Evolutionary conservation across 164 flowering plant species (phyloP).

Genomic region (Buxus sempervirens): DNA sequence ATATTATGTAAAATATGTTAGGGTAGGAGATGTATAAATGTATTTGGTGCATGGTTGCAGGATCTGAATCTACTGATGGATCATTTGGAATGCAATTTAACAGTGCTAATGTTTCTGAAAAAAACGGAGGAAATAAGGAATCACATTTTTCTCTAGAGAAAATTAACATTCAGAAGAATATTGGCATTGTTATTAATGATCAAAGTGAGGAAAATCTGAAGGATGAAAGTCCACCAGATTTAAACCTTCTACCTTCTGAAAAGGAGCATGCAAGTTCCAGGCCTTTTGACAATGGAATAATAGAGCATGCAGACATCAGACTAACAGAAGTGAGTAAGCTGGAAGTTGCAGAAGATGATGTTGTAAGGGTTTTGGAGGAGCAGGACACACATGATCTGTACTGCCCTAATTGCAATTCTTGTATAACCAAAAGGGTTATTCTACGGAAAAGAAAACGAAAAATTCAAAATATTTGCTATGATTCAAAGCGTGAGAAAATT

Average conservation of each 20-base stretch:
- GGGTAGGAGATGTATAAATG: background rate
- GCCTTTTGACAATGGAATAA: slow-evolving; percentile 6
- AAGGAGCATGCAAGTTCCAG: slow-evolving; percentile 7
- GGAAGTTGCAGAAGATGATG: slow-evolving; percentile 44
- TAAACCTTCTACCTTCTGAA: slow-evolving; percentile 15
- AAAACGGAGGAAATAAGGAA: slow-evolving; percentile 15
- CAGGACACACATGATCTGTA: slow-evolving; percentile 77
- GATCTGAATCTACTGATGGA: slow-evolving; percentile 19
- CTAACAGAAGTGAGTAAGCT: slow-evolving; percentile 20
- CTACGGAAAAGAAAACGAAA: slow-evolving; percentile 54
- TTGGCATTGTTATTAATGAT: slow-evolving; percentile 4
- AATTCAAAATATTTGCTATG: slow-evolving; percentile 15
- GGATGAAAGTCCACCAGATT: slow-evolving; percentile 13
- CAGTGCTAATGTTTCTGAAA: slow-evolving; percentile 8
- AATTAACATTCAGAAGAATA: slow-evolving; percentile 13
- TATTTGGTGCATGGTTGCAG: slow-evolving; percentile 23
- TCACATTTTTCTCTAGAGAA: slow-evolving; percentile 7
- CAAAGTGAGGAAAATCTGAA: slow-evolving; percentile 13
- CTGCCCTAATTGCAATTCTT: slow-evolving; percentile 80
- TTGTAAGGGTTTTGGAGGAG: slow-evolving; percentile 59
- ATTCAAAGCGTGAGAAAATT: slow-evolving; percentile 30
- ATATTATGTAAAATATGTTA: too few relatives aligned
- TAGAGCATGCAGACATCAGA: slow-evolving; percentile 15
- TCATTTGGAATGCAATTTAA: slow-evolving; percentile 10
- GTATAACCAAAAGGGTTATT: slow-evolving; percentile 73